Conservation (phyloP, 495 filamentous ascomycete genomes). For the Aspergillus saccharolyticus region DNA sequence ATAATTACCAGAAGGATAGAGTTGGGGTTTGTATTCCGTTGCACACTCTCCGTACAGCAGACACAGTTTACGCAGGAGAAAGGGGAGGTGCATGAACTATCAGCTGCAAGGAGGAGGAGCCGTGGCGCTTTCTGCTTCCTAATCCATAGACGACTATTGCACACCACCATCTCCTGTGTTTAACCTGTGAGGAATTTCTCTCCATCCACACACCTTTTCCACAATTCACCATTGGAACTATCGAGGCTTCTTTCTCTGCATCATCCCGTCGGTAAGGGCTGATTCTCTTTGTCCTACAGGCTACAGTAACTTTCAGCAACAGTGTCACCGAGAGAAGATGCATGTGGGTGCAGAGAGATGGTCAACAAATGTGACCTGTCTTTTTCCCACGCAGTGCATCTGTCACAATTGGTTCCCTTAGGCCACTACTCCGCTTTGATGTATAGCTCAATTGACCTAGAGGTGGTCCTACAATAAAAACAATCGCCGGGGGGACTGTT, state of each 20-base stretch:
- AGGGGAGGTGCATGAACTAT: conserved; percentile 1
- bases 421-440: not conserved
- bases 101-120: not conserved
- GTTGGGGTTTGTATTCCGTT: too few species aligned
- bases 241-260: not conserved
- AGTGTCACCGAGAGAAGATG: too few species aligned
- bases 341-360: too few species aligned
- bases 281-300: not conserved
- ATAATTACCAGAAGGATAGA: not conserved
- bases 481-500: not conserved
- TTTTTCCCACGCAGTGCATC: too few species aligned
- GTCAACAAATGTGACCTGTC: too few species aligned
- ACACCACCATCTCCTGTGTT: not conserved
- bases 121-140: too few species aligned
- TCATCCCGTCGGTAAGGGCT: not conserved
- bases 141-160: too few species aligned
- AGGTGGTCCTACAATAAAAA: not conserved
- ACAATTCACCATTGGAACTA: not conserved
- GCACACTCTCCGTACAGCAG: too few species aligned
- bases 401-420: not conserved
- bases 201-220: too few species aligned
- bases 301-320: not conserved
- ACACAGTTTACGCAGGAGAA: too few species aligned
- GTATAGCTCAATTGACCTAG: too few species aligned
- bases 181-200: too few species aligned